These are phyloP conservation scores for Mucor mucedo DNA, from an alignment of 371 early-diverging fungal species.

Conservation along the genomic window DNA sequence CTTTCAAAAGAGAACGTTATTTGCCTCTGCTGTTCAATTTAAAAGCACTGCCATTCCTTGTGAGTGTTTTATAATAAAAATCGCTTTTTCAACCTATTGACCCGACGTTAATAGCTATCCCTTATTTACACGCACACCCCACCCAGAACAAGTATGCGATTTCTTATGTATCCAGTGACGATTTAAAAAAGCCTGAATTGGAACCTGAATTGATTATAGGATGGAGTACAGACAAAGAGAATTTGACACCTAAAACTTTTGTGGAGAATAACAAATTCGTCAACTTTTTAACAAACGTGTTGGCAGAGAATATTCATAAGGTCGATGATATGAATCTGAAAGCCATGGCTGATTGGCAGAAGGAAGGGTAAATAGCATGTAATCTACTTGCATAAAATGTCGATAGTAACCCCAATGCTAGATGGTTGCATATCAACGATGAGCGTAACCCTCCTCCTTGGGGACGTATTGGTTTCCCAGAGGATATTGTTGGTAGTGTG, in stretches of 20 bases:
- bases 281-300: conserved; percentile 42
- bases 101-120: conserved; percentile 7
- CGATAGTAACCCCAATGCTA: conserved; percentile 4
- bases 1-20: conserved; percentile 9
- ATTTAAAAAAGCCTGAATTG: conserved; percentile 8
- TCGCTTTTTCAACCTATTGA: neutral
- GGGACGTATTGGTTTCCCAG: conserved; percentile 78
- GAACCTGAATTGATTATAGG: conserved; percentile 46
- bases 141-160: conserved; percentile 17
- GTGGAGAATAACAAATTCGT: conserved; percentile 49
- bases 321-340: conserved; percentile 48
- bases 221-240: conserved; percentile 36
- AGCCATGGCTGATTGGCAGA: conserved; percentile 58
- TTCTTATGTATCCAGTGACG: conserved; percentile 20
- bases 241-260: conserved; percentile 43
- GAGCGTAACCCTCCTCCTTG: conserved; percentile 68
- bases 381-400: neutral
- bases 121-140: conserved; percentile 20
- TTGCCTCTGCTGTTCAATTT: neutral
- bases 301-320: conserved; percentile 45
- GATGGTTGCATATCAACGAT: conserved; percentile 65
- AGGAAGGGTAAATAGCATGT: conserved; percentile 49
- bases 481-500: conserved; percentile 84
- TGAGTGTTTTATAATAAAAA: neutral
- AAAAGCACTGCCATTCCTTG: conserved; percentile 10